Evolutionary conservation across 345 rosid species (phyloP), one percentile per base, ranked within the genome.

Genomic region (Cardamine chenopodiifolia): DNA sequence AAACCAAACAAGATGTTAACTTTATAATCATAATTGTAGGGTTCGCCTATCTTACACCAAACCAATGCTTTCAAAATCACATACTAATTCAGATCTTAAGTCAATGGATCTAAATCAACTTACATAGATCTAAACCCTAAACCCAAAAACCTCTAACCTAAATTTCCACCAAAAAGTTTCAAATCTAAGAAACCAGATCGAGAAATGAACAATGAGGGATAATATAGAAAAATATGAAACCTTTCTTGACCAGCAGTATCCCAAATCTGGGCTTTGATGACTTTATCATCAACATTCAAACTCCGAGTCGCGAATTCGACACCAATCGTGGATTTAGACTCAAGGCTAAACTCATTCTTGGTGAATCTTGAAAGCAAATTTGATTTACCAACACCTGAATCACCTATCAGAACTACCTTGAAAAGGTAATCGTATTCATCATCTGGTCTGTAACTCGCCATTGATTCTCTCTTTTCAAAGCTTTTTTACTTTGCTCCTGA

Each of bases 191-290:
- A 71, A 29, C n/a, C 29, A 65, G 81, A 77, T 71, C 67, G 68
- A 53, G 70, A 53, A 39, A 49, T 25, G 44, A 49, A 39, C 15
- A 72, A 49, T 47, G 69, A 17, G n/a, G 35, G 18, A 13, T n/a
- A 19, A 23, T 0, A 61, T 0, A 31, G 2, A 14, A 28, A 44
- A 61, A 74, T 28, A 12, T 7, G 5, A 53, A 70, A 80, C 83
- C 81, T 80, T 76, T 80, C 83, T 60, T 80, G 80, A 66, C 80
- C 83, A 75, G 83, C 81, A 67, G 81, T 78, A 67, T 78, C 81
- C 82, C 82, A 78, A 73, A 78, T 78, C 82, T 78, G 82, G 9
- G 83, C 83, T 71, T 80, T 80, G 78, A 80, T 80, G 78, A 80
- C 80, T 72, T 80, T 80, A 28, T 62, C 77, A 67, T 72, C 78